phyloP scores from a whole-genome alignment of 78 protist species.

The Carpediemonas membranifera region DNA sequence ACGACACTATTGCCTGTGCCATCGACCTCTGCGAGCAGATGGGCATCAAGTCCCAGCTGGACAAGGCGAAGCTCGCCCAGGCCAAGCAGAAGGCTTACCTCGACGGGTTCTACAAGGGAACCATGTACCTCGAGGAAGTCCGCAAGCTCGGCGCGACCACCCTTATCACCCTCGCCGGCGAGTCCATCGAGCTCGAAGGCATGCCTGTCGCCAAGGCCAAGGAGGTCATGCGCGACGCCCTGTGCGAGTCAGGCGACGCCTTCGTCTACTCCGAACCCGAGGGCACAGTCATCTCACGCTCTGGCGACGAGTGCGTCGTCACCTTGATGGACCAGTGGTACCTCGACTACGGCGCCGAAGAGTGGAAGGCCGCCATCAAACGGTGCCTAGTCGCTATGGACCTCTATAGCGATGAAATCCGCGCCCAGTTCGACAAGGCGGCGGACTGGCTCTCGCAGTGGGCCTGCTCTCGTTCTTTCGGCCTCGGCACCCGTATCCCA shows the following conservation, averaged over 20 bases:
- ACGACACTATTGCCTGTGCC: not conserved
- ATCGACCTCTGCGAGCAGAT: conserved; percentile 27
- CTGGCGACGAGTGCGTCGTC: conserved; percentile 94
- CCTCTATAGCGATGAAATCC: conserved; percentile 26
- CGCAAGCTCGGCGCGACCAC: conserved; percentile 7
- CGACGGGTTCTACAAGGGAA: conserved; percentile 63
- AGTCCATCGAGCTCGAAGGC: conserved; percentile 2
- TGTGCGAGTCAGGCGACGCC: conserved; percentile 4
- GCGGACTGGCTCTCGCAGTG: conserved; percentile 76
- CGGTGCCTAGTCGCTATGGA: conserved; percentile 21
- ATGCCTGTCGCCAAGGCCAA: conserved; percentile 13
- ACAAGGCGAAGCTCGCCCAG: conserved; percentile 3
- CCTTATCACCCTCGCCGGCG: no score
- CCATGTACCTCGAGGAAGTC: conserved; percentile 62
- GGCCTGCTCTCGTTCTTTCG: conserved; percentile 91
- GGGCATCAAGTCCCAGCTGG: conserved; percentile 39
- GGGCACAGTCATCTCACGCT: conserved; percentile 75
- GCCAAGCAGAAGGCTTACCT: conserved; percentile 80
- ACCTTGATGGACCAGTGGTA: conserved; percentile 93
- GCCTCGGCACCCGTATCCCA: conserved; percentile 93
- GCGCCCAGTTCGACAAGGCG: conserved; percentile 35
- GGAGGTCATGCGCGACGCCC: conserved; percentile 31
- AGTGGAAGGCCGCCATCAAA: conserved; percentile 64
- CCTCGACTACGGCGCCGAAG: conserved; percentile 84
- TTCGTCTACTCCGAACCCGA: conserved; percentile 85